Conservation (phyloP, 192 early-diverging fungal genomes). For the Podila epigama region DNA sequence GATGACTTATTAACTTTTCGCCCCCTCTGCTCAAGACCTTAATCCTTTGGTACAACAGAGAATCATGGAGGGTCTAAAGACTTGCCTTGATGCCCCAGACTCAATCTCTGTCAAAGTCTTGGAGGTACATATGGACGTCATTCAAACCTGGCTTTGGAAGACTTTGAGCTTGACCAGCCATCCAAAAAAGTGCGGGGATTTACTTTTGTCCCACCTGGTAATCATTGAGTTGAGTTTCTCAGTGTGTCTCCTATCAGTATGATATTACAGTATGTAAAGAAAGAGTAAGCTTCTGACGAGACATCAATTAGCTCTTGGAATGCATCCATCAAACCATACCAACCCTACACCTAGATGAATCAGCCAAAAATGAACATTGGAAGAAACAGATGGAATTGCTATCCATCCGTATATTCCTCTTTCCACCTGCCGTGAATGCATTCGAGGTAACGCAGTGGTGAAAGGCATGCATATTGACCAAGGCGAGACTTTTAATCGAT, state of each 20-base stretch:
- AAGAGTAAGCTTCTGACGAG: too few relatives aligned
- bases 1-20: too few relatives aligned
- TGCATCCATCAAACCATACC: too few relatives aligned
- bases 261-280: too few relatives aligned
- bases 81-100: background rate
- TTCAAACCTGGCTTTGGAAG: background rate
- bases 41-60: background rate
- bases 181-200: background rate
- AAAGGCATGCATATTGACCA: too few relatives aligned
- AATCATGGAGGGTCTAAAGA: background rate
- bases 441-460: background rate
- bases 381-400: background rate
- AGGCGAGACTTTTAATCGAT: too few relatives aligned
- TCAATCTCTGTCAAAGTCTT: background rate
- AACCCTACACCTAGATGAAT: too few relatives aligned
- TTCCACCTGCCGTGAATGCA: background rate
- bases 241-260: too few relatives aligned
- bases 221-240: too few relatives aligned
- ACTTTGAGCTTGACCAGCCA: background rate
- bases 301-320: background rate
- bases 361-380: background rate
- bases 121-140: background rate
- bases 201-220: background rate
- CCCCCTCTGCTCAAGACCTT: background rate
- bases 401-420: background rate